These are phyloP conservation scores for Clavariopsis aquatica DNA, from an alignment of 495 filamentous ascomycete species.

Conservation along the genomic window DNA sequence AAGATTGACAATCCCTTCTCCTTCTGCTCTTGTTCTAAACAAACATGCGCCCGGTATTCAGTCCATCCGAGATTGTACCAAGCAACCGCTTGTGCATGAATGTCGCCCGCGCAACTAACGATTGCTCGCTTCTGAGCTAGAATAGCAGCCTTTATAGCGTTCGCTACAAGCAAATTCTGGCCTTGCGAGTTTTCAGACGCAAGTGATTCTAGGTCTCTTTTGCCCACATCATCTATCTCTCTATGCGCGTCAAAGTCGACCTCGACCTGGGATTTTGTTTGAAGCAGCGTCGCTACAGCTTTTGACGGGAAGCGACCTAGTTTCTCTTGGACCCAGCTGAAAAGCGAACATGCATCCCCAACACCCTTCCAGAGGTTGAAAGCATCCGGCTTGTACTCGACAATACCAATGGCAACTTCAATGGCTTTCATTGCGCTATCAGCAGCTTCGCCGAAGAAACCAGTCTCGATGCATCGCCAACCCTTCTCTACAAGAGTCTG, in stretches of 20 bases:
- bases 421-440: slow-evolving; percentile 65
- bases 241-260: slow-evolving; percentile 62
- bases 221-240: slow-evolving; percentile 71
- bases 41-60: slow-evolving; percentile 77
- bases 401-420: slow-evolving; percentile 54
- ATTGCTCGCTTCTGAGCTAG: slow-evolving; percentile 86
- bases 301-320: slow-evolving; percentile 59
- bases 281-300: slow-evolving; percentile 58
- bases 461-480: slow-evolving; percentile 72
- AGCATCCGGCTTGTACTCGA: slow-evolving; percentile 58
- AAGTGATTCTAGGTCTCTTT: slow-evolving; percentile 45
- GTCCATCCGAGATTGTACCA: slow-evolving; percentile 97
- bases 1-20: slow-evolving; percentile 57
- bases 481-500: slow-evolving; percentile 84
- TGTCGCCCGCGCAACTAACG: slow-evolving; percentile 67
- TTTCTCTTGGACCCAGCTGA: slow-evolving; percentile 71
- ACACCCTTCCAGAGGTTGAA: slow-evolving; percentile 96
- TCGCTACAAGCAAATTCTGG: slow-evolving; percentile 49
- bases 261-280: slow-evolving; percentile 41
- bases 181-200: slow-evolving; percentile 46
- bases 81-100: slow-evolving; percentile 89
- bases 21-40: slow-evolving; percentile 51
- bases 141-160: slow-evolving; percentile 67
- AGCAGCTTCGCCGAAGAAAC: slow-evolving; percentile 77
- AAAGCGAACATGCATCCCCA: slow-evolving; percentile 84